These are phyloP conservation scores for Crithidia thermophila DNA, from an alignment of 208 protist species.

Conservation along the genomic window DNA sequence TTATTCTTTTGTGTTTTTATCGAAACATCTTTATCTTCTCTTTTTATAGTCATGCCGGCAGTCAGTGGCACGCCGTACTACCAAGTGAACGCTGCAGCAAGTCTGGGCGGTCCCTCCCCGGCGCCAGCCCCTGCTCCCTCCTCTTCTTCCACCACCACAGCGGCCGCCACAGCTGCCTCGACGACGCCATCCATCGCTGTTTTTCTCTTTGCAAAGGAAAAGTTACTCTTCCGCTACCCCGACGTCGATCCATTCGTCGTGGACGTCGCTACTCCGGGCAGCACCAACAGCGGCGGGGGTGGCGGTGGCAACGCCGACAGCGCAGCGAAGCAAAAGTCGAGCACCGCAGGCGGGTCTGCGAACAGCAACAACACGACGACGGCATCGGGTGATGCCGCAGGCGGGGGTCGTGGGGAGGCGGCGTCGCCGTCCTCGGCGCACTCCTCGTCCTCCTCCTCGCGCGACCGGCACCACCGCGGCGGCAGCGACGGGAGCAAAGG, in stretches of 20 bases:
- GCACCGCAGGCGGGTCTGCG: not conserved
- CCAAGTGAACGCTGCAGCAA: too few relatives aligned
- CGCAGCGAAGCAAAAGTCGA: not conserved
- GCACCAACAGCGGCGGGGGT: not conserved
- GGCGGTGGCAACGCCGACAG: slow-evolving; percentile 1
- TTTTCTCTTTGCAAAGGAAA: slow-evolving; percentile 82
- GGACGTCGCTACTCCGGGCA: slow-evolving; percentile 29
- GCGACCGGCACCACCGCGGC: slow-evolving; percentile 14
- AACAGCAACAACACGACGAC: slow-evolving; percentile 6
- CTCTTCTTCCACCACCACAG: not conserved
- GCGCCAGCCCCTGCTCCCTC: not conserved
- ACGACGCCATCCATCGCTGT: slow-evolving; percentile 40
- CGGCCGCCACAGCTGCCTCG: not conserved
- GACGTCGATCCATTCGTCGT: slow-evolving; percentile 69
- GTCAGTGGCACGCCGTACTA: too few relatives aligned
- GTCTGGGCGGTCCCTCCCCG: not conserved
- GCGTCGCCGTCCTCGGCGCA: slow-evolving; percentile 3
- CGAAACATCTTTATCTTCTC: too few relatives aligned
- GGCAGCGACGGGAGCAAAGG: not conserved
- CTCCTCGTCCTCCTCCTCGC: not conserved
- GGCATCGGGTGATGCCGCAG: too few relatives aligned
- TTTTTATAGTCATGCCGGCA: too few relatives aligned
- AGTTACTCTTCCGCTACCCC: slow-evolving; percentile 84
- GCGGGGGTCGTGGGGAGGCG: too few relatives aligned
- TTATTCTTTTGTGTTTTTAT: too few relatives aligned